phyloP scores from a whole-genome alignment of 1,284 basidiomycete genomes.

The Apiotrichum gamsii region DNA sequence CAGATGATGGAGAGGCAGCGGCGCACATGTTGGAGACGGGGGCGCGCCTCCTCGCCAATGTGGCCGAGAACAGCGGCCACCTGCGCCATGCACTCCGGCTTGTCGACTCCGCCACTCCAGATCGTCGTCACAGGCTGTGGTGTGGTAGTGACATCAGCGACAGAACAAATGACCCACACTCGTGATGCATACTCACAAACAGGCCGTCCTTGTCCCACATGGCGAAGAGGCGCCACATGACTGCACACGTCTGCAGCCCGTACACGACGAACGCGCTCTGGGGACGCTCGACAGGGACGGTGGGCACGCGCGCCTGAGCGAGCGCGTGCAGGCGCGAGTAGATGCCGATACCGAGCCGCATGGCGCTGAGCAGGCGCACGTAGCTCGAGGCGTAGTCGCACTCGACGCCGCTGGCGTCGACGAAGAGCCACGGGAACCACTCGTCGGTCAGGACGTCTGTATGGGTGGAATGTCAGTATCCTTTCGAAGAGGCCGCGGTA shows the following conservation, averaged over 20 bases:
- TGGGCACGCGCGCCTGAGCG: not conserved
- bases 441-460: not conserved
- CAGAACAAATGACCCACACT: no score
- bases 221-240: conserved; percentile 1
- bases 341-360: conserved; percentile 8
- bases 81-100: conserved; percentile 1
- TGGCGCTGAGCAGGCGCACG: conserved; percentile 4
- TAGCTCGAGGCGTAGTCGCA: not conserved
- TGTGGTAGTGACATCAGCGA: not conserved
- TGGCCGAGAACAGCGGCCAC: conserved; percentile 3
- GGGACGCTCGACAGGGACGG: not conserved
- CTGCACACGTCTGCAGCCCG: conserved; percentile 4
- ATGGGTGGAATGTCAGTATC: no score
- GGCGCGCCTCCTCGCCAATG: conserved; percentile 2
- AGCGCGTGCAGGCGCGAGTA: conserved; percentile 3
- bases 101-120: conserved; percentile 6
- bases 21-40: not conserved
- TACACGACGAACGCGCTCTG: not conserved
- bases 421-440: conserved; percentile 13
- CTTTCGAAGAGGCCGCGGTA: no score
- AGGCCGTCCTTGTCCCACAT: conserved; percentile 4
- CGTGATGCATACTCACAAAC: conserved; percentile 13
- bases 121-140: conserved; percentile 5
- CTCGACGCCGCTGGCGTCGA: conserved; percentile 5
- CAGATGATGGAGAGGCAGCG: conserved; percentile 4